These are phyloP conservation scores for Globisporangium sylvaticum DNA, from an alignment of 352 stramenopile species.

Conservation along the genomic window DNA sequence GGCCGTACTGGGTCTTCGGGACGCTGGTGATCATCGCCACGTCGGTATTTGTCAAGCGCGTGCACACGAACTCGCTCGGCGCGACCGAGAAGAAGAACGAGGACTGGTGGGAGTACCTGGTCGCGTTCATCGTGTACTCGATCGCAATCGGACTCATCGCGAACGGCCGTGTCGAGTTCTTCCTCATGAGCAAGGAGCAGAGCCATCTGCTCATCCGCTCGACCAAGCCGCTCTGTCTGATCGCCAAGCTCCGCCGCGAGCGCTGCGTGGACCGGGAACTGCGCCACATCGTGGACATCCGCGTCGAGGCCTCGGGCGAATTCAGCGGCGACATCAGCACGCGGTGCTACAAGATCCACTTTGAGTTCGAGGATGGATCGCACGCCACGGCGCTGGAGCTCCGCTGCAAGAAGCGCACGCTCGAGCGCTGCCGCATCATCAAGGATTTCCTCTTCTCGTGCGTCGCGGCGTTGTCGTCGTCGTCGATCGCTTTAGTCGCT, in stretches of 20 bases:
- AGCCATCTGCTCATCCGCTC: slow-evolving; percentile 36
- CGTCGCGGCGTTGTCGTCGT: background rate
- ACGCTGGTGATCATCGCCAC: slow-evolving; percentile 44
- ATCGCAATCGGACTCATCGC: slow-evolving; percentile 35
- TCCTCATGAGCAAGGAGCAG: slow-evolving; percentile 52
- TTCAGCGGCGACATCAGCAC: slow-evolving; percentile 68
- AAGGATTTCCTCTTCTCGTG: slow-evolving; percentile 44
- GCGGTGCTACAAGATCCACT: slow-evolving; percentile 64
- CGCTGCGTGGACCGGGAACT: slow-evolving; percentile 49
- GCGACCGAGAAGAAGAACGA: slow-evolving; percentile 10
- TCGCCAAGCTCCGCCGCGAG: slow-evolving; percentile 28
- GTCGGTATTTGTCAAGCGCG: slow-evolving; percentile 53
- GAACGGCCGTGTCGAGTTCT: slow-evolving; percentile 57
- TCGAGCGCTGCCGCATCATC: slow-evolving; percentile 48
- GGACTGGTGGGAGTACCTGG: slow-evolving; percentile 71
- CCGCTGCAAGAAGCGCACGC: slow-evolving; percentile 55
- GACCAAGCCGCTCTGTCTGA: slow-evolving; percentile 45
- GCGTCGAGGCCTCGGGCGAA: slow-evolving; percentile 56
- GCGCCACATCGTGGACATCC: slow-evolving; percentile 52
- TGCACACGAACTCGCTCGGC: slow-evolving; percentile 28
- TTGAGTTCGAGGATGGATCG: slow-evolving; percentile 63
- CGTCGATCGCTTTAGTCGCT: background rate
- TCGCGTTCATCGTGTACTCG: slow-evolving; percentile 48
- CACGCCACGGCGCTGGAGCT: slow-evolving; percentile 50
- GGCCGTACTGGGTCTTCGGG: slow-evolving; percentile 53